Evolutionary conservation across 495 filamentous ascomycete genomes (phyloP).

Genomic region (Penicillium roqueforti): DNA sequence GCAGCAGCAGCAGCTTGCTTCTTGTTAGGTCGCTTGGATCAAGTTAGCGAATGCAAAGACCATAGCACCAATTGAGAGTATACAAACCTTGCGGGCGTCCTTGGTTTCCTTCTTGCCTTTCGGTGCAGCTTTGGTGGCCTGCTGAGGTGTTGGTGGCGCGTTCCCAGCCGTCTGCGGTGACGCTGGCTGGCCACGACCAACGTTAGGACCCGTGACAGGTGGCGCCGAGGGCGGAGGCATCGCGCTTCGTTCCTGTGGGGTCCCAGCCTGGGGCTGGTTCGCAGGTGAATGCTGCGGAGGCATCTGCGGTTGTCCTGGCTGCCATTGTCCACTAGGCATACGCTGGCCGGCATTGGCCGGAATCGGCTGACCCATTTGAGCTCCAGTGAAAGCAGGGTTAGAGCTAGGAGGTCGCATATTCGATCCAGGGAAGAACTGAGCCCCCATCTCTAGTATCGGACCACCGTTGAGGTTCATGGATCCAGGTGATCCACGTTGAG

Average conservation of each 20-base stretch:
- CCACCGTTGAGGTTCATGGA: slow-evolving; percentile 69
- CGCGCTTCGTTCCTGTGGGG: slow-evolving; percentile 65
- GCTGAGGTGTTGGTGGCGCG: slow-evolving; percentile 83
- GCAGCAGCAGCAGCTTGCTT: slow-evolving; percentile 58
- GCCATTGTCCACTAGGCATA: slow-evolving; percentile 50
- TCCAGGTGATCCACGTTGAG: slow-evolving; percentile 78
- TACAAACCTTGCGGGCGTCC: slow-evolving; percentile 71
- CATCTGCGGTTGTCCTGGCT: slow-evolving; percentile 61
- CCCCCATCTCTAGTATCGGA: slow-evolving; percentile 63
- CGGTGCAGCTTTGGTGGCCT: slow-evolving; percentile 69
- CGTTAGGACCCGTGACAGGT: slow-evolving; percentile 54
- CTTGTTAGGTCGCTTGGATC: slow-evolving; percentile 48
- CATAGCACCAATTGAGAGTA: slow-evolving; percentile 13
- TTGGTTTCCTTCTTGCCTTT: slow-evolving; percentile 78
- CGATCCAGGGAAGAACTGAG: slow-evolving; percentile 54
- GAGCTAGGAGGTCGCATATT: slow-evolving; percentile 88
- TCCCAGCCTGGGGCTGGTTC: slow-evolving; percentile 58
- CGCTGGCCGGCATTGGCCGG: slow-evolving; percentile 45
- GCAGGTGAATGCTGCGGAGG: slow-evolving; percentile 51
- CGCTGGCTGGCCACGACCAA: slow-evolving; percentile 62
- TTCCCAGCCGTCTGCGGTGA: slow-evolving; percentile 73
- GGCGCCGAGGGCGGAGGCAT: slow-evolving; percentile 93
- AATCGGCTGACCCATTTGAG: slow-evolving; percentile 60
- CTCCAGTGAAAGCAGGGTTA: slow-evolving; percentile 67
- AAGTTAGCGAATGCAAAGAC: slow-evolving; percentile 4